phyloP scores from a whole-genome alignment of 129 eudicot genomes.

The Silybum marianum region DNA sequence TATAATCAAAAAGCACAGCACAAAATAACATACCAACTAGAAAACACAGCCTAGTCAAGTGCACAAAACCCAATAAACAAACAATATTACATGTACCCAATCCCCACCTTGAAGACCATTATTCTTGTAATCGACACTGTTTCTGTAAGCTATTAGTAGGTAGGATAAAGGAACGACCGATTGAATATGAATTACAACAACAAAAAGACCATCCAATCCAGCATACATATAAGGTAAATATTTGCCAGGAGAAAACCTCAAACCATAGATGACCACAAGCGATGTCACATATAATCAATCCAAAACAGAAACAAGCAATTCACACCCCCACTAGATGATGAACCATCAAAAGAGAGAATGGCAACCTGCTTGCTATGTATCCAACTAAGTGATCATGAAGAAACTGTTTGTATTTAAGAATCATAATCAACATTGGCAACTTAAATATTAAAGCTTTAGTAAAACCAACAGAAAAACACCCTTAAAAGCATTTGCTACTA shows the following conservation, averaged over 20 bases:
- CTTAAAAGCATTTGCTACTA: background rate
- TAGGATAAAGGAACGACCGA: background rate
- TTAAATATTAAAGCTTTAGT: background rate
- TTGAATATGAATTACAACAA: background rate
- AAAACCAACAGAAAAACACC: too few relatives aligned
- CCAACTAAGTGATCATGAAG: background rate
- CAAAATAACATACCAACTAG: background rate
- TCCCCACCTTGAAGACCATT: background rate
- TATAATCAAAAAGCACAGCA: background rate
- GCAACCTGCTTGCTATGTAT: background rate
- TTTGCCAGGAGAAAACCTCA: too few relatives aligned
- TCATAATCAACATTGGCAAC: background rate
- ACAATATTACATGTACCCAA: background rate
- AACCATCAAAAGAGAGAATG: background rate
- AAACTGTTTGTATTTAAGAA: background rate
- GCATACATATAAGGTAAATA: background rate
- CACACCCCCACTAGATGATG: background rate
- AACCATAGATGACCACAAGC: too few relatives aligned
- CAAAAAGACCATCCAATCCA: background rate
- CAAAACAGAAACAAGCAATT: too few relatives aligned
- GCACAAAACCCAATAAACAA: background rate
- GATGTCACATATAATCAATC: too few relatives aligned
- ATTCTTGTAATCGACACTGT: background rate
- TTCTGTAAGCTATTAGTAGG: background rate
- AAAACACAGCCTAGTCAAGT: background rate